Conservation (phyloP, 768 basidiomycete genomes). For the Amylocystis lapponica region DNA sequence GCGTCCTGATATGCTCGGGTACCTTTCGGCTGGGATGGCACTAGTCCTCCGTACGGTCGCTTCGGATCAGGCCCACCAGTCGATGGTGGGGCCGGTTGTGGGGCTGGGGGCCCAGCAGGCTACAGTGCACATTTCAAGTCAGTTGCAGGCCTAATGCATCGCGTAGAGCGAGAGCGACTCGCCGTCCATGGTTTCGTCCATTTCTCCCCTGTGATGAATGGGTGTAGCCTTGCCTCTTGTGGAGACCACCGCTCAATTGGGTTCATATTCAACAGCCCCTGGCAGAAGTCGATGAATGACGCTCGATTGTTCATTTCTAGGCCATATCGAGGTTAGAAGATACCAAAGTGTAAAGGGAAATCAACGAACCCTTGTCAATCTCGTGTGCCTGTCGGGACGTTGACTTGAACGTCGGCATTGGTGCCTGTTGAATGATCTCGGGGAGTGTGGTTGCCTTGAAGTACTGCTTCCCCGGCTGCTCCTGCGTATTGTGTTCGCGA, state of each 20-base stretch:
- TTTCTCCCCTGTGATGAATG: constrained; percentile 97
- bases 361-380: constrained; percentile 78
- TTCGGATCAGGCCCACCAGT: constrained; percentile 51
- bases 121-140: constrained; percentile 11
- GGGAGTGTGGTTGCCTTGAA: constrained; percentile 92
- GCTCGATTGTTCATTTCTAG: constrained; percentile 89
- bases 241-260: constrained; percentile 96
- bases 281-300: constrained; percentile 96
- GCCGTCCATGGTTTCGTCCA: constrained; percentile 84
- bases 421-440: constrained; percentile 94
- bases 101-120: constrained; percentile 24
- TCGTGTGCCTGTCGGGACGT: constrained; percentile 66
- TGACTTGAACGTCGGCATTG: constrained; percentile 82
- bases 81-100: constrained; percentile 26
- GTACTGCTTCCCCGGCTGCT: constrained; percentile 98
- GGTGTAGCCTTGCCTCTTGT: constrained; percentile 91
- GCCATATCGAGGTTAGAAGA: neutral
- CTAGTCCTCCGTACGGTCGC: constrained; percentile 89
- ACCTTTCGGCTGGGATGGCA: constrained; percentile 83
- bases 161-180: constrained; percentile 10
- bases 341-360: too few relatives aligned
- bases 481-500: constrained; percentile 89
- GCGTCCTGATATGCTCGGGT: constrained; percentile 88
- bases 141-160: neutral
- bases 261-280: constrained; percentile 89